Base-by-base conservation (phyloP, 2,329 filamentous ascomycete genomes). In the Juglanconis juglandina region DNA sequence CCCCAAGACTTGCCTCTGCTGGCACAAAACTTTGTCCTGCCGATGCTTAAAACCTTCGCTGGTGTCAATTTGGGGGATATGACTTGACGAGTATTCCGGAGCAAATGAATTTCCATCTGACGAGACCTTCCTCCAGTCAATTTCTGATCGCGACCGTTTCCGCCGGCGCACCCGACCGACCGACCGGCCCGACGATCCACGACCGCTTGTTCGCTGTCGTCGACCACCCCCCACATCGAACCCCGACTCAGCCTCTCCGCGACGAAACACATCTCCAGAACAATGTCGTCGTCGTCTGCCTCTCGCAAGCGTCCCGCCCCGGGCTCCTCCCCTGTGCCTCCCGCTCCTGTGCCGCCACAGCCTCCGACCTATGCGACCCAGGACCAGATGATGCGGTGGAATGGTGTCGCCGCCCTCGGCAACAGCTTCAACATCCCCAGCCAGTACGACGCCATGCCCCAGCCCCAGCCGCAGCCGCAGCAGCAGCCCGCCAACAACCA, bases 231-330 rank as follows among this genome's bases (percentile, higher is more conserved):
- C 13, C 24, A 24, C 37, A 42, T 46, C 49, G 32, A 55, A 14
- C 47, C 24, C 32, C 32, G n/a, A 37, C 35, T 13, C 10, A 37
- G 48, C 56, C n/a, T 35, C 5, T 32, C 39, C 37, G 41, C 17
- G 3, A 32, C 48, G 32, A 14, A 42, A 42, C 41, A 44, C 41
- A 58, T 67, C 62, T 60, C 66, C 64, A 64, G 62, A 60, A 59
- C 66, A 59, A 82, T 83, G 80, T 79, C 82, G 60, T 69, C 75
- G 37, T 58, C 60, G 41, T 74, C 77, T 50, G 84, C 83, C 64
- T 72, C 81, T 24, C 77, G 90, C 74, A 95, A 95, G 79, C 83
- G 91, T 72, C 80, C 88, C 66, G 90, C 90, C 51, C 88, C 90
- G 59, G 90, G 88, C 71, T 78, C 87, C 63, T 82, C 85, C 42